phyloP scores from a whole-genome alignment of 176 grass and related monocot genomes.

The Avena sativa region DNA sequence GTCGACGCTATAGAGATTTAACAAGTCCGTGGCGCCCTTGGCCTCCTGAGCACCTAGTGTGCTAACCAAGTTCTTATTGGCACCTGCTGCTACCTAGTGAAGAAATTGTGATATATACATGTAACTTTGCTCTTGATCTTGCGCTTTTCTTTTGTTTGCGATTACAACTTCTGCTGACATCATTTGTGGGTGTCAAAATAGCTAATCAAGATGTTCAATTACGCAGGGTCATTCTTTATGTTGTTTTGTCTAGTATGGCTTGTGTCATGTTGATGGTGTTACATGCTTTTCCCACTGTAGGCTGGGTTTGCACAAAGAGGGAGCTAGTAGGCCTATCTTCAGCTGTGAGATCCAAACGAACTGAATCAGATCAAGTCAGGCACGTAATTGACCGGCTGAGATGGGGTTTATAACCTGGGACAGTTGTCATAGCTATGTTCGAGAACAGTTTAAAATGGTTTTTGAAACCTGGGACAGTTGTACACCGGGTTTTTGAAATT shows the following conservation, averaged over 20 bases:
- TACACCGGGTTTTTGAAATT: too few relatives aligned
- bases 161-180: too few relatives aligned
- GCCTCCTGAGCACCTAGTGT: not conserved
- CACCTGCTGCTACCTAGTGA: not conserved
- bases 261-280: not conserved
- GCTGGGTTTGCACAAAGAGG: too few relatives aligned
- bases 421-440: too few relatives aligned
- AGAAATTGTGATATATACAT: not conserved
- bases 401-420: too few relatives aligned
- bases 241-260: not conserved
- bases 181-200: not conserved
- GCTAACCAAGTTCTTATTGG: not conserved
- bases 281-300: not conserved
- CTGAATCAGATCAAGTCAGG: too few relatives aligned
- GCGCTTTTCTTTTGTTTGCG: not conserved
- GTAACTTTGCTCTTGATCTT: not conserved
- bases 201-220: not conserved
- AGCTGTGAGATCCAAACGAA: too few relatives aligned
- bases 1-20: not conserved
- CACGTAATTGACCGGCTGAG: too few relatives aligned
- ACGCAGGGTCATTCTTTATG: not conserved
- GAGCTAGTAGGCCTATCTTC: too few relatives aligned
- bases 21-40: not conserved
- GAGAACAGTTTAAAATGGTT: too few relatives aligned
- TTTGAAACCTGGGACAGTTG: too few relatives aligned